Conservation (phyloP, 371 early-diverging fungal genomes). For the Mortierella sp. region DNA sequence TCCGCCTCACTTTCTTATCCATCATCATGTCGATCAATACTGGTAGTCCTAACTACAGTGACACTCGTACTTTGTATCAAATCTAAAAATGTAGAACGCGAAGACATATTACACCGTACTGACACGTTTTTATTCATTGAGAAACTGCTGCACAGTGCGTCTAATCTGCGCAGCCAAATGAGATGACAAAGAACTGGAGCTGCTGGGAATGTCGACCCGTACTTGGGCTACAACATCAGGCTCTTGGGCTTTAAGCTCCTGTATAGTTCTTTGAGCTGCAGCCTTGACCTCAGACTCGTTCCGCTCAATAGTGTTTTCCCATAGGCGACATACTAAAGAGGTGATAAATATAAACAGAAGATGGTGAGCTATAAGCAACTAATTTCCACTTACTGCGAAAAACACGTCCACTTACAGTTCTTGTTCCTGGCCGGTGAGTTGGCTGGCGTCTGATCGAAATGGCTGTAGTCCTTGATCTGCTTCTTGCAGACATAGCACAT, state of each 20-base stretch:
- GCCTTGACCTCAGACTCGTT: constrained; percentile 56
- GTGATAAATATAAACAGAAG: not conserved
- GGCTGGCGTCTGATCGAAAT: constrained; percentile 55
- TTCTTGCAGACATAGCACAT: constrained; percentile 63
- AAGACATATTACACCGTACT: no score
- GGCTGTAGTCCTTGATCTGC: constrained; percentile 58
- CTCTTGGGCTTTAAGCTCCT: constrained; percentile 20
- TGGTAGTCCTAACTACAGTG: no score
- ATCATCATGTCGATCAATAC: no score
- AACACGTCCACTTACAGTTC: constrained; percentile 19
- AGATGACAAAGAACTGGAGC: no score
- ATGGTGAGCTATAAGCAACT: not conserved
- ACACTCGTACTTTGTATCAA: no score
- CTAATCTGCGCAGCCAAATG: no score
- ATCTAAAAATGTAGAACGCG: no score
- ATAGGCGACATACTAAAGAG: constrained; percentile 56
- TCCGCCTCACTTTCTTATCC: no score
- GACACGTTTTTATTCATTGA: no score
- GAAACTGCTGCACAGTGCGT: no score
- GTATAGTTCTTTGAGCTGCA: constrained; percentile 49
- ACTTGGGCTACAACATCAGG: constrained; percentile 35
- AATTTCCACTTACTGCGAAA: not conserved
- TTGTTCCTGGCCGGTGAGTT: constrained; percentile 5
- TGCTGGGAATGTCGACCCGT: constrained; percentile 27
- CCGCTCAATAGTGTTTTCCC: constrained; percentile 56